Base-by-base conservation (phyloP, 2,329 filamentous ascomycete species). In the Pseudodiploospora longispora region DNA sequence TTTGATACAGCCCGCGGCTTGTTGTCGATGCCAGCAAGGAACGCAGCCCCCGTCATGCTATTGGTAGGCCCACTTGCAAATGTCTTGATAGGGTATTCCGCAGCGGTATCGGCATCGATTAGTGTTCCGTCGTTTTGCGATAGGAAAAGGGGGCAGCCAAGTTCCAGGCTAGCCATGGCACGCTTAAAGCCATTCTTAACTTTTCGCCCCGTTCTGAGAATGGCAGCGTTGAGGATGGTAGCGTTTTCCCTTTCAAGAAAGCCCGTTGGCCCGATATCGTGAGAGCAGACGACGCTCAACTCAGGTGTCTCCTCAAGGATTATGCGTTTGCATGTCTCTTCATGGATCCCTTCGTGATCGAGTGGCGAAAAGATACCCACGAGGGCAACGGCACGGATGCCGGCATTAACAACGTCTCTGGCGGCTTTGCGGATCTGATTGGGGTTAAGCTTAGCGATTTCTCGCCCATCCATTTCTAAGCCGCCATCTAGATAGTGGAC, bases 21-120 rank as follows among this genome's bases (percentile, higher is more conserved):
- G 39, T 64, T 61, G 27, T 71, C 67, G 41, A 72, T 59, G 0
- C 69, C 67, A n/a, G 72, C 70, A 1, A 80, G 61, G 44, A 76
- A 76, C 1, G 74, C 75, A 4, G 74, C 72, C 3, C 72, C 72
- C 29, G 67, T 71, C 58, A 74, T 69, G 44, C 70, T 74, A 47
- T 78, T 78, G 0, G 74, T 77, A 9, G 74, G 71, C 0, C 74
- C 74, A 35, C 69, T 73, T 4, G 71, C 67, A 52, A 77, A 78
- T 3, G 71, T 75, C 55, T 70, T 67, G 43, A 77, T 73, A 2
- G 74, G 74, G 31, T 68, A 65, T 35, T 70, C 58, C 1, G 70
- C 68, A 3, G 74, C 73, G 0, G 64, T 62, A 1, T 64, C 63
- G 4, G 69, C 72, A 38, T 69, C 67, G 27, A 72, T 70, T 7